Evolutionary conservation across 2,329 filamentous ascomycete species (phyloP).

Genomic region (Pestalotiopsis sp.): DNA sequence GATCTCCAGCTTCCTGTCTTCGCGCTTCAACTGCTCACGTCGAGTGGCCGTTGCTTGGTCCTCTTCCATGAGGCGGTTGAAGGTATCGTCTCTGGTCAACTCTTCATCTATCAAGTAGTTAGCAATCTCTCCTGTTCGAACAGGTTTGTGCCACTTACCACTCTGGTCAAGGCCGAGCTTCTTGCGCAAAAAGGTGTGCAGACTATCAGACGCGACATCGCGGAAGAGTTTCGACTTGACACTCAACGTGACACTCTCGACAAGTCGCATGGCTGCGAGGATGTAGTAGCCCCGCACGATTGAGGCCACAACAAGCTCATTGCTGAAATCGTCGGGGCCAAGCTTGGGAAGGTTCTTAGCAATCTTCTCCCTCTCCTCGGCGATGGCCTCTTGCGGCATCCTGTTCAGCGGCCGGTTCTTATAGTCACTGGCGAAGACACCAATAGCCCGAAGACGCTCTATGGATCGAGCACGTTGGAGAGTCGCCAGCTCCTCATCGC

Average conservation of each 20-base stretch:
- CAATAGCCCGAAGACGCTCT: conserved; percentile 46
- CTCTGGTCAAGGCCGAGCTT: conserved; percentile 25
- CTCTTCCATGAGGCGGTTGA: conserved; percentile 50
- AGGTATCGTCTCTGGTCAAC: conserved; percentile 26
- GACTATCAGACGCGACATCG: conserved; percentile 22
- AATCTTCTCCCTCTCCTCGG: conserved; percentile 45
- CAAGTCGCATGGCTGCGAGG: conserved; percentile 65
- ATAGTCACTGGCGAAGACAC: conserved; percentile 37
- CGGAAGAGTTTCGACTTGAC: conserved; percentile 32
- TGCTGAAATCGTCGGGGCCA: conserved; percentile 57
- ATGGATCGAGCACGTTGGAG: conserved; percentile 52
- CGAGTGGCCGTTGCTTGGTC: conserved; percentile 44
- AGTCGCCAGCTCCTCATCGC: conserved; percentile 46
- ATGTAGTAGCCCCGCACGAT: conserved; percentile 72
- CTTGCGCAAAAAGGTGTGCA: conserved; percentile 29
- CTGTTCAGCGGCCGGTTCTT: conserved; percentile 28
- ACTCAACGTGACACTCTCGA: conserved; percentile 49
- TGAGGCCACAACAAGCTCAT: conserved; percentile 64
- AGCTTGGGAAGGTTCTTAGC: conserved; percentile 48
- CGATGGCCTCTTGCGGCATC: conserved; percentile 51
- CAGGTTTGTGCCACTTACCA: conserved; percentile 22
- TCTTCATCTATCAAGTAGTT: conserved; percentile 16
- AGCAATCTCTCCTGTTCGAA: background rate
- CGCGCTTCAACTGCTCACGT: conserved; percentile 43
- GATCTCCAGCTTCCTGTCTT: conserved; percentile 48